Conservation (phyloP, 2,329 filamentous ascomycete genomes). For the Calonectria crousiana region DNA sequence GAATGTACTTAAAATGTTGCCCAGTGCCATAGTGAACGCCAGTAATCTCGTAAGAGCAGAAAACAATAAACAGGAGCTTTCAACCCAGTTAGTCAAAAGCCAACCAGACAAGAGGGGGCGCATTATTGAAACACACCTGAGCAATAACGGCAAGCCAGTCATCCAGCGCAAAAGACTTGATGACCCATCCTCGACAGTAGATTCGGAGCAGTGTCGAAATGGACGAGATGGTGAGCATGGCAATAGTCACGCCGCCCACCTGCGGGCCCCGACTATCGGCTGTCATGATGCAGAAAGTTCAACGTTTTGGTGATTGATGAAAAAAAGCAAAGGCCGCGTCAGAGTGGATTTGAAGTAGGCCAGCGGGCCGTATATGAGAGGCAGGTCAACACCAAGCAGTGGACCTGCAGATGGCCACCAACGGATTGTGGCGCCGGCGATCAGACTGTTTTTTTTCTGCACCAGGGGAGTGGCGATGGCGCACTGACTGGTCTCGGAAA, state of each 20-base stretch:
- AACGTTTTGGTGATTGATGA: neutral
- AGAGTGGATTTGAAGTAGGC: conserved; percentile 1
- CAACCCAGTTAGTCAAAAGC: neutral
- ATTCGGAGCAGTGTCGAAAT: conserved; percentile 35
- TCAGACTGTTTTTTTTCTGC: neutral
- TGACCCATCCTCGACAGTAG: conserved; percentile 49
- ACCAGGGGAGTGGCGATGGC: neutral
- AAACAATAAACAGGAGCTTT: neutral
- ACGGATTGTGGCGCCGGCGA: neutral
- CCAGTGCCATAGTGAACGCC: neutral
- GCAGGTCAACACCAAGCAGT: neutral
- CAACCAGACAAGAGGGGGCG: neutral
- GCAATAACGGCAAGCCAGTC: conserved; percentile 49
- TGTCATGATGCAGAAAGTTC: neutral
- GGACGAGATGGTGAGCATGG: neutral
- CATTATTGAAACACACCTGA: neutral
- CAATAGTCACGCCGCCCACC: neutral
- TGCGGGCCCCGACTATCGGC: neutral
- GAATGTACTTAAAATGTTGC: neutral
- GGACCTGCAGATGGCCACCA: neutral
- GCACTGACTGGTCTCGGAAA: neutral
- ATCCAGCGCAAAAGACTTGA: conserved; percentile 48
- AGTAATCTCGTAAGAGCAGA: neutral
- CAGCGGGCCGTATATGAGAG: neutral
- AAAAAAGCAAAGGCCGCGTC: neutral